Evolutionary conservation across 805 yeast genomes (phyloP).

Genomic region (Teunomyces gatunensis): DNA sequence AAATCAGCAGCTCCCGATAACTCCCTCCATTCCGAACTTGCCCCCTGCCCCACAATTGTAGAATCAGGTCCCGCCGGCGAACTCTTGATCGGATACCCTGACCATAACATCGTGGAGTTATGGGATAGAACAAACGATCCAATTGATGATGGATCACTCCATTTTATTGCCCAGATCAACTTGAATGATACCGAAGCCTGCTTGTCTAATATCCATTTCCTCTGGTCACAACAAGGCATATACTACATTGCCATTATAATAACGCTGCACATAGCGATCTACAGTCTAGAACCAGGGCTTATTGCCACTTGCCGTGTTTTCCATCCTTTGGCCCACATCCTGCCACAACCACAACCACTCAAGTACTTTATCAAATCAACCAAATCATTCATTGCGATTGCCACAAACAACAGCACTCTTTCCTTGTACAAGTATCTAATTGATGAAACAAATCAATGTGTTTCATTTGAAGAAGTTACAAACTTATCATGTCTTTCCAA

Average conservation of each 20-base stretch:
- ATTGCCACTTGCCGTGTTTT: background rate
- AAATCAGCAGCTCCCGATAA: constrained; percentile 23
- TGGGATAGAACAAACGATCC: constrained; percentile 32
- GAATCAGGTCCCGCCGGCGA: constrained; percentile 35
- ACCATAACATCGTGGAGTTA: constrained; percentile 20
- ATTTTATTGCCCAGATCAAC: constrained; percentile 9
- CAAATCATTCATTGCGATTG: constrained; percentile 18
- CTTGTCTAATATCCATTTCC: background rate
- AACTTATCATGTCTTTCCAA: constrained; percentile 1
- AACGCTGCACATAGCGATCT: background rate
- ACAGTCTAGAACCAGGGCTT: background rate
- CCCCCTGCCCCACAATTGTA: background rate
- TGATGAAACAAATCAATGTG: too few species aligned
- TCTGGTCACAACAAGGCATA: background rate
- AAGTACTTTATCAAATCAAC: constrained; percentile 18
- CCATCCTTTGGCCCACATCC: background rate
- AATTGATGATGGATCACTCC: constrained; percentile 25
- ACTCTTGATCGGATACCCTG: constrained; percentile 23
- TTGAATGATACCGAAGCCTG: background rate
- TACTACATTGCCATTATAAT: background rate
- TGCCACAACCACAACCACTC: background rate
- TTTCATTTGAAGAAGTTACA: background rate
- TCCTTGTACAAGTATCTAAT: background rate
- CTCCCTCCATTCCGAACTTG: background rate
- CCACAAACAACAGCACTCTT: constrained; percentile 21